These are phyloP conservation scores for Phytophthora idaei DNA, from an alignment of 352 stramenopile genomes.

Conservation along the genomic window DNA sequence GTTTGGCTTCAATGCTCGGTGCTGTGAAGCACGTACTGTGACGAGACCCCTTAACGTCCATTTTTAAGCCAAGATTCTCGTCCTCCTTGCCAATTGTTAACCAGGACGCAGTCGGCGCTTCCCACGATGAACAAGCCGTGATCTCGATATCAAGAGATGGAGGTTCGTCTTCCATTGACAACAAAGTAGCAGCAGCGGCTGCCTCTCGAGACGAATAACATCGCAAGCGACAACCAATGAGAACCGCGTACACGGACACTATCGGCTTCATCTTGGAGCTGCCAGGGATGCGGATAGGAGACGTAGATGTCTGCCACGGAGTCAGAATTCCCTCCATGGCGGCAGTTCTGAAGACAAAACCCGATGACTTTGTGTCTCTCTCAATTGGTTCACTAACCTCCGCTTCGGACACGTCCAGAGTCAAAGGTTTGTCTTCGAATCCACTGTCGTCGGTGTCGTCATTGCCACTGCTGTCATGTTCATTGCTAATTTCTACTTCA, in stretches of 20 bases:
- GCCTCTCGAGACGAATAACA: constrained; percentile 36
- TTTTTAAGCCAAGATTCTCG: constrained; percentile 45
- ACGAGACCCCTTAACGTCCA: constrained; percentile 34
- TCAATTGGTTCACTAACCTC: neutral
- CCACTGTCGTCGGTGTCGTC: neutral
- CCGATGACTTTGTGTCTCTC: neutral
- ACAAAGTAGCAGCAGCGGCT: constrained; percentile 1
- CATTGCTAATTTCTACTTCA: constrained; percentile 1
- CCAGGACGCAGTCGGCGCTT: constrained; percentile 26
- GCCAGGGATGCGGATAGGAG: constrained; percentile 22
- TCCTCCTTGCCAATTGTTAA: constrained; percentile 30
- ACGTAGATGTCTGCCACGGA: constrained; percentile 37
- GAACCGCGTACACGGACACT: constrained; percentile 41
- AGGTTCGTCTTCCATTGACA: constrained; percentile 16
- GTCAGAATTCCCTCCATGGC: constrained; percentile 63
- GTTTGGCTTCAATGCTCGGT: constrained; percentile 36
- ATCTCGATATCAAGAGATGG: constrained; percentile 47
- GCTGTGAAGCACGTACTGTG: constrained; percentile 48
- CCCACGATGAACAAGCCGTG: constrained; percentile 52
- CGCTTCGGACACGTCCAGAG: neutral
- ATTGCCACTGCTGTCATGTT: neutral
- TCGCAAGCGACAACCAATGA: constrained; percentile 39
- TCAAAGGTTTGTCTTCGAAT: constrained; percentile 27
- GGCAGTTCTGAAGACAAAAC: constrained; percentile 36
- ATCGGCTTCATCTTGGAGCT: constrained; percentile 33